Percentiles rank a stretch among this genome's conserved stretches.
phyloP scores from a whole-genome alignment of 177 flowering plant species.

The Vitis hybrid region DNA sequence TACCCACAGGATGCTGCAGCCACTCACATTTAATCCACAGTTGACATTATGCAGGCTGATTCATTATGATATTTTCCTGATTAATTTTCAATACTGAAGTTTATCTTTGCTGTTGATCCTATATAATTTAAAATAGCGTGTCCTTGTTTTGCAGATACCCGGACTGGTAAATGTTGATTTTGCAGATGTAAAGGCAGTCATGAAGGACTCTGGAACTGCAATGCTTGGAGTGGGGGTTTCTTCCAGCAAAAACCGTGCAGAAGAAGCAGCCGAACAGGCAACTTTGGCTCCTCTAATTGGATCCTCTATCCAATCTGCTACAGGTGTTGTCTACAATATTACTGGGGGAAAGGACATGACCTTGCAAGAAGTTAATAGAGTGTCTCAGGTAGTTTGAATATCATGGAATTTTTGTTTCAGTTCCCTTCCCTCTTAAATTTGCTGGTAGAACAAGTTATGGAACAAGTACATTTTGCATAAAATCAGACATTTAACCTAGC shows the following conservation, averaged over 20 bases:
- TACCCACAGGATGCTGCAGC: neutral
- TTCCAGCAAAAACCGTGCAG: slow-evolving; percentile 96
- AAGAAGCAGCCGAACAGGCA: slow-evolving; percentile 99
- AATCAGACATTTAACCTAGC: neutral
- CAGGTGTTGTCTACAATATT: slow-evolving; percentile 95
- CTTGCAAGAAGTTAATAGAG: slow-evolving; percentile 95
- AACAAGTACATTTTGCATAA: neutral
- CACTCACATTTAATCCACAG: neutral
- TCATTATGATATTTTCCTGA: neutral
- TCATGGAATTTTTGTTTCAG: neutral
- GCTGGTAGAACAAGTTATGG: no score
- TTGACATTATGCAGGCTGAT: neutral
- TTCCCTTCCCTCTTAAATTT: neutral
- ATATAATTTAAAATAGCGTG: neutral
- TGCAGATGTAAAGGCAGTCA: slow-evolving; percentile 97
- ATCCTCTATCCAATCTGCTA: slow-evolving; percentile 91
- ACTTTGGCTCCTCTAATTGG: slow-evolving; percentile 93
- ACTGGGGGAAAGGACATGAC: slow-evolving; percentile 99
- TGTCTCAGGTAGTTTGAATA: slow-evolving; percentile 72
- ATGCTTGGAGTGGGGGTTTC: slow-evolving; percentile 99
- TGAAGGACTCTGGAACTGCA: slow-evolving; percentile 98
- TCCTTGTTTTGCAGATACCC: slow-evolving; percentile 70
- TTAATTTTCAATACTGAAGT: neutral
- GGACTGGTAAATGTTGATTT: slow-evolving; percentile 98
- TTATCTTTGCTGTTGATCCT: neutral